These are phyloP conservation scores for Sporothrix brunneoviolacea DNA, from an alignment of 2,329 filamentous ascomycete genomes.

Conservation along the genomic window DNA sequence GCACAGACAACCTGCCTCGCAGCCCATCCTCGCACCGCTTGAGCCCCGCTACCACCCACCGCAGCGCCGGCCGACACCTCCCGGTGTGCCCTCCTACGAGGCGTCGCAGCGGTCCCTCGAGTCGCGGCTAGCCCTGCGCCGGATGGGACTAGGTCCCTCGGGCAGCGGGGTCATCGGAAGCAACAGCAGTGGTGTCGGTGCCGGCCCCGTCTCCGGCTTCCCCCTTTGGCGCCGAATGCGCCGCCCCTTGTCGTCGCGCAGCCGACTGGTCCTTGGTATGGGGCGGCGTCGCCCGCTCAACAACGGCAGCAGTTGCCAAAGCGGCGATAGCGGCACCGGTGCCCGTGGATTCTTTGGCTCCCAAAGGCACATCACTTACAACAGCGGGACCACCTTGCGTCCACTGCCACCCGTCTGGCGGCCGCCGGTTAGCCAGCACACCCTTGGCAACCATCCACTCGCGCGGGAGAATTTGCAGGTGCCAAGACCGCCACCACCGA, in stretches of 20 bases:
- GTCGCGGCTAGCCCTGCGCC: slow-evolving; percentile 7
- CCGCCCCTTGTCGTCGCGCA: not conserved
- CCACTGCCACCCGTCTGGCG: slow-evolving; percentile 11
- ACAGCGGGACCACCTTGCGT: not conserved
- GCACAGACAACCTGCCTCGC: not conserved
- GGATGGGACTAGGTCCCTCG: not conserved
- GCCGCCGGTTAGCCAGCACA: slow-evolving; percentile 18
- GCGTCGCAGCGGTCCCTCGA: slow-evolving; percentile 4
- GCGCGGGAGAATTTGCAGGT: not conserved
- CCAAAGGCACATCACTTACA: not conserved
- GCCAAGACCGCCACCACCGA: not conserved
- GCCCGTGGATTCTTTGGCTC: not conserved
- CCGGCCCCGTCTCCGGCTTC: not conserved
- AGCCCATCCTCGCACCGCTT: slow-evolving; percentile 10
- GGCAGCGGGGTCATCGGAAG: not conserved
- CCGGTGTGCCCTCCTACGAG: slow-evolving; percentile 18
- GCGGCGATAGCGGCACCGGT: not conserved
- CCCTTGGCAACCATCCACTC: slow-evolving; percentile 14
- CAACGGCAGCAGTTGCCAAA: not conserved
- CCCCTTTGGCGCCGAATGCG: not conserved
- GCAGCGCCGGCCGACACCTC: slow-evolving; percentile 16
- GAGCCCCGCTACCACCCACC: slow-evolving; percentile 15
- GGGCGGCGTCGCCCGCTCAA: not conserved
- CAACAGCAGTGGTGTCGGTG: not conserved
- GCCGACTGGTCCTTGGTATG: not conserved